Percentiles rank a stretch among this genome's conserved stretches.
Conservation (phyloP, 1,139 yeast species). For the Hansenula lynferdii region DNA sequence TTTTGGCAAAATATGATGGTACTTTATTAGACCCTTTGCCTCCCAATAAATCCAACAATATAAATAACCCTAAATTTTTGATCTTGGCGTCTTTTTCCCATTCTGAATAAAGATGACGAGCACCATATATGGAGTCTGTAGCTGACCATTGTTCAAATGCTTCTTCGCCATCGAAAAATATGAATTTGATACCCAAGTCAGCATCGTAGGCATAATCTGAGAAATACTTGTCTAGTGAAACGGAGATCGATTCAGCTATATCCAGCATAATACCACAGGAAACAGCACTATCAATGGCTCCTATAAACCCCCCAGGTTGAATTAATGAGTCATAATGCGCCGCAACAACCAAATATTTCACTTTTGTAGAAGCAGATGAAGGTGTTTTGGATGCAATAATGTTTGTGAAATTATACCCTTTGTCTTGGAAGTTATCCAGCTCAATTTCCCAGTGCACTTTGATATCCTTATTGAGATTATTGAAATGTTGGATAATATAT, state of each 20-base stretch:
- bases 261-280: slow-evolving; percentile 49
- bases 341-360: slow-evolving; percentile 36
- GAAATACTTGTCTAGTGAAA: slow-evolving; percentile 17
- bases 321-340: slow-evolving; percentile 53
- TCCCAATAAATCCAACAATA: slow-evolving; percentile 48
- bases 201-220: slow-evolving; percentile 14
- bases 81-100: slow-evolving; percentile 28
- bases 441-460: slow-evolving; percentile 32
- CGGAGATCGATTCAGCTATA: slow-evolving; percentile 32
- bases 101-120: slow-evolving; percentile 40
- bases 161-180: slow-evolving; percentile 59
- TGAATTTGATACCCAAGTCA: slow-evolving; percentile 38
- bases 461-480: slow-evolving; percentile 16
- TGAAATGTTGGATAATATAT: slow-evolving; percentile 30
- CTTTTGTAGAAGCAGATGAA: slow-evolving; percentile 22
- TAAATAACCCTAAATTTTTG: slow-evolving; percentile 33
- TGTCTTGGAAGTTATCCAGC: slow-evolving; percentile 36
- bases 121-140: slow-evolving; percentile 50
- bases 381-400: slow-evolving; percentile 32
- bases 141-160: slow-evolving; percentile 46
- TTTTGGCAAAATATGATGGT: slow-evolving; percentile 40
- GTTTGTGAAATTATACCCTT: slow-evolving; percentile 39
- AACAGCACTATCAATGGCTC: slow-evolving; percentile 55
- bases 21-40: slow-evolving; percentile 27
- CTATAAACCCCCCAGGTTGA: slow-evolving; percentile 48